A percentile compares a stretch with the other conserved stretches of the same genome.
These are phyloP conservation scores for Pichia californica DNA, from an alignment of 805 yeast genomes.

Conservation along the genomic window DNA sequence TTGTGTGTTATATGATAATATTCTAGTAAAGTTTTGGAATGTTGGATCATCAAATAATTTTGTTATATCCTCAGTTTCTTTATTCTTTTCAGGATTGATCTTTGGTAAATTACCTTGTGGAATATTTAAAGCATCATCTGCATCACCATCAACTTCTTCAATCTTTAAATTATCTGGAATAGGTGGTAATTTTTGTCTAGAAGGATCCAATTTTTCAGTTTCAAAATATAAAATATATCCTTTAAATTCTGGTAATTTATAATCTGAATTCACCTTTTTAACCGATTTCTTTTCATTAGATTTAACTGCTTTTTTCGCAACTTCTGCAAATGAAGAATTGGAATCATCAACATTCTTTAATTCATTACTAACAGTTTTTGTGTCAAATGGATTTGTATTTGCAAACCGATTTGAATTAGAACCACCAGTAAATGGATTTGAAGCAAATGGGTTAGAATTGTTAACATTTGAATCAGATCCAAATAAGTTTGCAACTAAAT, in stretches of 20 bases:
- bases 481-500: conserved; percentile 31
- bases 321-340: conserved; percentile 5
- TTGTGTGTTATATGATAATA: conserved; percentile 72
- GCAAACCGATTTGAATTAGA: conserved; percentile 21
- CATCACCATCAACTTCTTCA: conserved; percentile 10
- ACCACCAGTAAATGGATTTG: conserved; percentile 27
- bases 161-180: conserved; percentile 36
- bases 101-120: conserved; percentile 17
- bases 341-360: neutral
- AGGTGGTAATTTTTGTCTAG: conserved; percentile 35
- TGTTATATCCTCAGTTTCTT: conserved; percentile 41
- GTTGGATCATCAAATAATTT: conserved; percentile 63
- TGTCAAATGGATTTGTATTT: conserved; percentile 18
- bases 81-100: conserved; percentile 10
- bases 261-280: neutral
- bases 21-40: conserved; percentile 72
- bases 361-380: conserved; percentile 7
- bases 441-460: conserved; percentile 32
- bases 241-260: conserved; percentile 45
- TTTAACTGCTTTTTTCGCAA: neutral
- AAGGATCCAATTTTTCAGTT: conserved; percentile 53
- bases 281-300: neutral
- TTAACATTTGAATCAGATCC: conserved; percentile 1
- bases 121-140: conserved; percentile 10
- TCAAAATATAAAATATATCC: conserved; percentile 70